Percentiles rank a stretch among this genome's conserved stretches.
Evolutionary conservation across 2,329 filamentous ascomycete species (phyloP).

Genomic region (Curvularia sp.): DNA sequence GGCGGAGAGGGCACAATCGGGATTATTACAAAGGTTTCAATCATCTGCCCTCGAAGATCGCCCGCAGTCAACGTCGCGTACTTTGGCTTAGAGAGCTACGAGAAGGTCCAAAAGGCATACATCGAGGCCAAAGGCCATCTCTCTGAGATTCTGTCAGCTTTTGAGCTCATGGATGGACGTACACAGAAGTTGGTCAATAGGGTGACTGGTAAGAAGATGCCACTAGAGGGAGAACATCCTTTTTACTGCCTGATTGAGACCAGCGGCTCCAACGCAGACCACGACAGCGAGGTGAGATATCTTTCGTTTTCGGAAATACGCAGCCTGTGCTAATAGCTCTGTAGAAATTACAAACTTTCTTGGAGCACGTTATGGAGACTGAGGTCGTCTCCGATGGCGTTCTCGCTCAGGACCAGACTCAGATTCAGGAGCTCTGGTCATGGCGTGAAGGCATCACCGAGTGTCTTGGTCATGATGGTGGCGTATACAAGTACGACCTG

Average conservation of each 20-base stretch:
- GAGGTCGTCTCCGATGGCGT: conserved; percentile 90
- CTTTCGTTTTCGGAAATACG: too few relatives aligned
- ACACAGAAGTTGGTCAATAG: conserved; percentile 70
- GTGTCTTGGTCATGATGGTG: conserved; percentile 85
- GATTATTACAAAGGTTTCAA: conserved; percentile 87
- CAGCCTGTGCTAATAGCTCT: conserved; percentile 15
- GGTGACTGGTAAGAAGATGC: conserved; percentile 78
- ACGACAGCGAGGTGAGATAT: conserved; percentile 70
- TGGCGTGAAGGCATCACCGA: conserved; percentile 96
- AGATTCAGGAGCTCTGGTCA: conserved; percentile 82
- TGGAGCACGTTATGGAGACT: conserved; percentile 89
- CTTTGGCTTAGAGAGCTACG: conserved; percentile 88
- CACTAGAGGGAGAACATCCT: conserved; percentile 81
- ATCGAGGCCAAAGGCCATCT: conserved; percentile 87
- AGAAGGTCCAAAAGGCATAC: conserved; percentile 86
- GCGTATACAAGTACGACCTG: conserved; percentile 98
- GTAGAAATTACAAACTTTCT: conserved; percentile 83
- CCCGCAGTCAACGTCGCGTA: conserved; percentile 93
- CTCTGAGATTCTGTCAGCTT: conserved; percentile 94
- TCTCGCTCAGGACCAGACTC: conserved; percentile 90
- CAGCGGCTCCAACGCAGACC: conserved; percentile 90
- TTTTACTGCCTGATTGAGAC: conserved; percentile 99
- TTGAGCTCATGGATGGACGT: conserved; percentile 92
- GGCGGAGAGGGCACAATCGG: conserved; percentile 94
- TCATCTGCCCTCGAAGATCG: conserved; percentile 86